Base-by-base conservation (phyloP, 495 filamentous ascomycete genomes). In the Daldinia loculata region DNA sequence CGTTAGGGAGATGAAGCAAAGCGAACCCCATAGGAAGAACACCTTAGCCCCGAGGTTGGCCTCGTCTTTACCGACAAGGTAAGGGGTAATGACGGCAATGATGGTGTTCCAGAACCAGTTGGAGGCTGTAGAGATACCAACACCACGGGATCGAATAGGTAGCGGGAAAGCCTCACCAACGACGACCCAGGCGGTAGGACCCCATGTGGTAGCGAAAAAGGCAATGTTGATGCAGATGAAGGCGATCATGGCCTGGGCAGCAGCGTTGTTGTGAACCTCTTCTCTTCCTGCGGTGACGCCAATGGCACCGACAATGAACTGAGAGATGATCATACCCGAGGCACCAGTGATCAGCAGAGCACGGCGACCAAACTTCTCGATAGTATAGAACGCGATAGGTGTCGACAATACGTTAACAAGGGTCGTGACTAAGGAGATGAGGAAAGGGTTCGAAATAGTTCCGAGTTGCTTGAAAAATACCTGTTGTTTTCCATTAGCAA, bases 401-500 rank as follows among this genome's bases (percentile, higher is more conserved):
- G 93, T 96, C 61, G 91, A 94, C 76, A 78, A 81, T 39, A 96
- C 92, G 80, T 96, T 97, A 84, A 96, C 90, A 63, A 94, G 85
- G 73, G 91, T 95, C 66, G 89, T 93, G 81, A 96, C 86, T 74
- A 97, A 83, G 64, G 84, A 87, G 75, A 94, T 92, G 48, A 95
- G 78, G 87, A 96, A 96, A 55, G 90, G 85, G 82, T 94, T 87
- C 39, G 67, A 67, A 74, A 96, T 91, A 70, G 91, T 88, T 55
- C 87, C 85, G 2, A 90, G 89, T 32, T 89, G 84, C 78, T 88
- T 80, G 82, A 95, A 91, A 36, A 36, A 36, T 36, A 36, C 34
- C 34, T 36, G 4, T 36, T 36, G 34, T 14, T 36, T 36, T 36
- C 4, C 34, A 36, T 36, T 36, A 36, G 34, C 12, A 36, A 36